Conservation (phyloP, 208 protist genomes). For the Wallacemonas sp. region DNA sequence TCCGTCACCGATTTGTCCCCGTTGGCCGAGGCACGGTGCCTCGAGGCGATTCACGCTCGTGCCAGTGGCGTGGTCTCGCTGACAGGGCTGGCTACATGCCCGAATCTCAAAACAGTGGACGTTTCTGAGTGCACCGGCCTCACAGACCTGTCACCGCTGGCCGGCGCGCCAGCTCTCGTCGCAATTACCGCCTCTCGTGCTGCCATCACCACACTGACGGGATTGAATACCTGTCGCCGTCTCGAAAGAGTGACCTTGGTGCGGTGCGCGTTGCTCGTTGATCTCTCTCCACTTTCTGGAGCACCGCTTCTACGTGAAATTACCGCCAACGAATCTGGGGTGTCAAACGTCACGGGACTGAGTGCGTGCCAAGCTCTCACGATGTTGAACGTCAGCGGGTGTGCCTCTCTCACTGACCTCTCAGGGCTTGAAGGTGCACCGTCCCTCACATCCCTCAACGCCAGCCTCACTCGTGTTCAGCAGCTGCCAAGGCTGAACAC, state of each 20-base stretch:
- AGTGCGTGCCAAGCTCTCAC: too few relatives aligned
- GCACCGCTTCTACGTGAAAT: too few relatives aligned
- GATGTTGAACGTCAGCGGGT: neutral
- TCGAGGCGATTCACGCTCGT: neutral
- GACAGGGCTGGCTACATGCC: neutral
- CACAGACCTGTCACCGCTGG: neutral
- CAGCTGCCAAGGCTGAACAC: neutral
- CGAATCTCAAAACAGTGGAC: neutral
- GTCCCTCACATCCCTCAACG: neutral
- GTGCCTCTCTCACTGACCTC: neutral
- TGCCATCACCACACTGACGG: neutral
- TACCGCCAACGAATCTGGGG: too few relatives aligned
- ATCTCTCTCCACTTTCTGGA: too few relatives aligned
- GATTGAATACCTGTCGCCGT: neutral
- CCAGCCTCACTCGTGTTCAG: neutral
- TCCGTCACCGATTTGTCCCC: neutral
- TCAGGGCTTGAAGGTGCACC: neutral
- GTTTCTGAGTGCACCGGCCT: neutral
- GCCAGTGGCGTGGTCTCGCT: neutral
- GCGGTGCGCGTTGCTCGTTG: too few relatives aligned
- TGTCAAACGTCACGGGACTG: too few relatives aligned
- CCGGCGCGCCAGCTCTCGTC: neutral
- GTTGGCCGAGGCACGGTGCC: neutral
- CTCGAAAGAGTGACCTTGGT: neutral
- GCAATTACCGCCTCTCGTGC: neutral